Conservation (phyloP, 2,329 filamentous ascomycete genomes). For the Fonsecaea pedrosoi region DNA sequence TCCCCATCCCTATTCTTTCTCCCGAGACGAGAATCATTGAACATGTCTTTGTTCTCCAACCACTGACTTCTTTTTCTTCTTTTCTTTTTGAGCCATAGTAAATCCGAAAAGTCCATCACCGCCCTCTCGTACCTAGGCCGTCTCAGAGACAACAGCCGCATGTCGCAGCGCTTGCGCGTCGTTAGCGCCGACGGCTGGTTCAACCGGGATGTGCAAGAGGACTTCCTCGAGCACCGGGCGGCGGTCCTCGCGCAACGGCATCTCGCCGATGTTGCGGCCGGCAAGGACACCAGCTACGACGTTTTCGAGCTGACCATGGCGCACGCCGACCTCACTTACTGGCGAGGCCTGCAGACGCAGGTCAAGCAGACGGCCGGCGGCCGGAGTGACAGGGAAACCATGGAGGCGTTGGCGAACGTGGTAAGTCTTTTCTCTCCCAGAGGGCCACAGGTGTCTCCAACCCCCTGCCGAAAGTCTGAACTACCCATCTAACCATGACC, state of each 20-base stretch:
- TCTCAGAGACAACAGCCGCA: conserved; percentile 23
- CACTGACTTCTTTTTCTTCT: neutral
- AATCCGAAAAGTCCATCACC: conserved; percentile 34
- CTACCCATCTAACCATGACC: neutral
- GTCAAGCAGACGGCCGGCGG: conserved; percentile 17
- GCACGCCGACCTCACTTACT: conserved; percentile 40
- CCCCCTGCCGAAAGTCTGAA: neutral
- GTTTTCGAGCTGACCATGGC: conserved; percentile 39
- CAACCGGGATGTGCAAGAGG: conserved; percentile 31
- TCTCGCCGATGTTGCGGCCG: conserved; percentile 32
- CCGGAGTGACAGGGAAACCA: conserved; percentile 5
- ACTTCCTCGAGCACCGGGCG: conserved; percentile 36
- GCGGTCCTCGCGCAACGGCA: conserved; percentile 33
- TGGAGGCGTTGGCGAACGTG: conserved; percentile 35
- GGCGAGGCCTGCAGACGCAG: conserved; percentile 34
- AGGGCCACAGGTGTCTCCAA: too few relatives aligned
- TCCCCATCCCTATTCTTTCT: neutral
- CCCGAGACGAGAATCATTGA: neutral
- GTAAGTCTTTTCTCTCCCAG: conserved; percentile 24
- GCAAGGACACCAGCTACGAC: conserved; percentile 39
- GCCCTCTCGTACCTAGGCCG: conserved; percentile 36
- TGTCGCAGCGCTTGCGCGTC: conserved; percentile 16
- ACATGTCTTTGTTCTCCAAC: too few relatives aligned
- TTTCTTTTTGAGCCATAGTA: conserved; percentile 6
- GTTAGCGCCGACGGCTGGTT: conserved; percentile 32